Base-by-base conservation (phyloP, 768 basidiomycete genomes). In the Psilocybe sp. region DNA sequence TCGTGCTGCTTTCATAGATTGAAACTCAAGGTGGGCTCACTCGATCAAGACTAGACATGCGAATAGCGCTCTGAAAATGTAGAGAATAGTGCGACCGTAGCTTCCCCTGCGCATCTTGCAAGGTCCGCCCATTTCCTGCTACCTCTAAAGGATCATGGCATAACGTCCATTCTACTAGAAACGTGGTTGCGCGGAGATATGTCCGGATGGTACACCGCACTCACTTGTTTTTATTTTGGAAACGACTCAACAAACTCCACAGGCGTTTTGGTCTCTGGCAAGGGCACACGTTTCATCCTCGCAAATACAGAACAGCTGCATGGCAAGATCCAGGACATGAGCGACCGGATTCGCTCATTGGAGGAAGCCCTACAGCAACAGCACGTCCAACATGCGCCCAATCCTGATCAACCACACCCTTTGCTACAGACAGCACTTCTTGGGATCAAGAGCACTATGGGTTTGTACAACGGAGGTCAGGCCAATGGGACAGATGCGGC, bases 261-360 rank as follows among this genome's bases (percentile, higher is more conserved):
- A 83, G 82, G 82, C 53, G 81, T 82, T 38, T 74, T 84, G 48
- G 82, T 82, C 2, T 84, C 82, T 36, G 82, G 82, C 32, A 82
- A 82, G 61, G 82, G 82, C 46, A 83, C 81, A 47, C 79, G 82
- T 62, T 84, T 84, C 53, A 81, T 84, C 57, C 76, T 85, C 44
- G 82, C 82, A 44, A 83, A 83, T 59, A 83, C 82, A 10, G 82
- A 84, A 58, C 81, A 82, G 56, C 69, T 84, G 11, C 84, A 85
- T 54, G 62, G 70, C 16, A 85, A 83, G 64, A 85, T 85, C 7
- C 77, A 80, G 38, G 78, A 81, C 53, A 84, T 85, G 81, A 82
- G 81, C 60, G 77, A 80, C 52, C 78, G 83, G 38, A 84, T 85
- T 57, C 77, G 81, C 51, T 67, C 74, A 46, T 75, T 85, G 39